phyloP scores from a whole-genome alignment of 2,329 filamentous ascomycete species.

The Septoria petroselini region DNA sequence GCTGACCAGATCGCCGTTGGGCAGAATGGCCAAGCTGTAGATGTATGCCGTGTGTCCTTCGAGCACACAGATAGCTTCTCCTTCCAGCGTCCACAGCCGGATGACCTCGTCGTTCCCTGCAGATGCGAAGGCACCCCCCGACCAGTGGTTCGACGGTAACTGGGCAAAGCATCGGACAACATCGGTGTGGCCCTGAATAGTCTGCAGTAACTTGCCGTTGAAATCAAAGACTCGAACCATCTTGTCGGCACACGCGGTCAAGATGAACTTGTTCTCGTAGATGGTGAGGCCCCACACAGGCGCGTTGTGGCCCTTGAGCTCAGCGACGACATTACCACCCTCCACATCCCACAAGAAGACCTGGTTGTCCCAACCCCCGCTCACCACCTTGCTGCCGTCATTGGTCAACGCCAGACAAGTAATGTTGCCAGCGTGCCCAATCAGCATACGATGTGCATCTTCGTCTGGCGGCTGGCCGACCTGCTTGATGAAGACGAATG shows the following conservation, averaged over 20 bases:
- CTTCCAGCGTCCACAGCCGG: constrained; percentile 79
- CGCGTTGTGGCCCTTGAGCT: constrained; percentile 72
- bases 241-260: constrained; percentile 83
- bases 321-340: constrained; percentile 74
- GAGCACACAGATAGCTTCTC: constrained; percentile 71
- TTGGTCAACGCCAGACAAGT: constrained; percentile 79
- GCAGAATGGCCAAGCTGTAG: constrained; percentile 74
- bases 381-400: constrained; percentile 71
- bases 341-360: constrained; percentile 82
- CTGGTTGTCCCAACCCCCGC: constrained; percentile 89
- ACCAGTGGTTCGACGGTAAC: constrained; percentile 70
- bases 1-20: constrained; percentile 84
- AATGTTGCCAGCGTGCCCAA: constrained; percentile 84
- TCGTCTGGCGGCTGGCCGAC: constrained; percentile 65
- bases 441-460: constrained; percentile 78
- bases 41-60: constrained; percentile 93
- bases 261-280: constrained; percentile 72
- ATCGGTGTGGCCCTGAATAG: constrained; percentile 69
- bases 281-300: constrained; percentile 91
- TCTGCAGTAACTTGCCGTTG: constrained; percentile 61
- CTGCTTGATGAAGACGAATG: constrained; percentile 84
- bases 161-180: constrained; percentile 85
- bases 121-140: constrained; percentile 87
- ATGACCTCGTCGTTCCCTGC: constrained; percentile 91
- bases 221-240: constrained; percentile 77